Base-by-base conservation (phyloP, 768 basidiomycete genomes). In the Suillus occidentalis region DNA sequence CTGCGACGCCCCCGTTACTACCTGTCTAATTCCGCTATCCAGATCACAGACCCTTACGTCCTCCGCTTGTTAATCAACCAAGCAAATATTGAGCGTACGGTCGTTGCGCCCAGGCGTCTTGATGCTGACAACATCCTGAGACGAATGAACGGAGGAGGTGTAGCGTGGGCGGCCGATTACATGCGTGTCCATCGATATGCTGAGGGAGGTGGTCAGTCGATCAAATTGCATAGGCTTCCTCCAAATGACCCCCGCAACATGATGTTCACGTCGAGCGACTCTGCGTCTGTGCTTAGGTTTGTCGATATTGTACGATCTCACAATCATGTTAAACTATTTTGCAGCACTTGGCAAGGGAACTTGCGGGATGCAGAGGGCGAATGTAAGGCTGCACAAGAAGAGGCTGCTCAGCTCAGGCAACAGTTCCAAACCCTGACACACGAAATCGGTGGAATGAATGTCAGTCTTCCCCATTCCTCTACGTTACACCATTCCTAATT, bases 1-100 rank as follows among this genome's bases (percentile, higher is more conserved):
- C 47, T 55, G 25, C 62, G 6, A 14, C 10, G 34, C 10, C 31
- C 22, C 10, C 6, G 42, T 16, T 60, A n/a, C 20, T 63, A 47
- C 36, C 20, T 14, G 18, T 66, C 16, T 65, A 55, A 52, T 6
- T 31, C 40, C 14, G 22, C 22, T 28, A 40, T n/a, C 28, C 69
- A 98, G 95, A 82, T 97, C 66, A 82, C 85, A 16, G 82, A 97
- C 68, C 83, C 84, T 42, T 87, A 87, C 65, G 91, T 96, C 2
- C 79, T 88, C 36, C 92, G 95, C 60, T 82, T 95, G 40, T 74
- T 99, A 53, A 89, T 99, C 76, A 94, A 95, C 74, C 80, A 83
- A 60, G 77, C 79, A 25, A 78, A 74, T 53, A 92, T 97, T 59
- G 97, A 99, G 75, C 80, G 83, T 18, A 84, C 82, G 3, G 75